Base-by-base conservation (phyloP, 768 basidiomycete species). In the Tephrocybe sp. region DNA sequence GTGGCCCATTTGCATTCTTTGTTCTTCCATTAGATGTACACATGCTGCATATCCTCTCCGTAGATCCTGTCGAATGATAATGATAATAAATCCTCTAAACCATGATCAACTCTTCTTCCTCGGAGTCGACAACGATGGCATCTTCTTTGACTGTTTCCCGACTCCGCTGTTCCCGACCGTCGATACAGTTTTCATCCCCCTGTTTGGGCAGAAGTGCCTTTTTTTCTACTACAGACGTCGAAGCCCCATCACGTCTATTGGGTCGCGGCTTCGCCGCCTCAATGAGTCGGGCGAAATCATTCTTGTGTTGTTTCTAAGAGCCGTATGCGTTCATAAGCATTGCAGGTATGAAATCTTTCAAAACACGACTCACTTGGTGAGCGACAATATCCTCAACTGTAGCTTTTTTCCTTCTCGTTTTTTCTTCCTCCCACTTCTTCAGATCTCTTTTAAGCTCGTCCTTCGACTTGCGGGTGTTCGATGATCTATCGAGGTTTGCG, bases 401-500 rank as follows among this genome's bases (percentile, higher is more conserved):
- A 37, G 62, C 64, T 40, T 70, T 72, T 55, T 74, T 79, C 44
- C 65, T 72, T 47, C 64, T 70, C 47, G 73, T 55, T 48, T 65
- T 69, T 25, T 72, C 72, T 21, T 76, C 79, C 54, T 87, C 86
- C 83, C 82, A 84, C 56, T 64, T 67, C 54, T 70, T 76, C 60
- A 89, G 59, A 27, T 86, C 84, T 34, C 59, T 60, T 34, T 73
- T 71, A 12, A 89, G 71, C 28, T 77, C 76, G 1, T 61, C 52
- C 47, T 71, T 62, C 15, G 69, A 70, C 59, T 78, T 79, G 24
- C 84, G 74, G 37, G 75, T 68, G 15, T 56, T 41, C 1, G 55
- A 43, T 16, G 73, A 72, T 54, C 77, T 78, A 66, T 89, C 87
- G 8, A 87, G 70, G 60, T 89, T 89, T 24, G 86, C 80, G 52